Base-by-base conservation (phyloP, 2,329 filamentous ascomycete genomes). In the Didymella segeticola region DNA sequence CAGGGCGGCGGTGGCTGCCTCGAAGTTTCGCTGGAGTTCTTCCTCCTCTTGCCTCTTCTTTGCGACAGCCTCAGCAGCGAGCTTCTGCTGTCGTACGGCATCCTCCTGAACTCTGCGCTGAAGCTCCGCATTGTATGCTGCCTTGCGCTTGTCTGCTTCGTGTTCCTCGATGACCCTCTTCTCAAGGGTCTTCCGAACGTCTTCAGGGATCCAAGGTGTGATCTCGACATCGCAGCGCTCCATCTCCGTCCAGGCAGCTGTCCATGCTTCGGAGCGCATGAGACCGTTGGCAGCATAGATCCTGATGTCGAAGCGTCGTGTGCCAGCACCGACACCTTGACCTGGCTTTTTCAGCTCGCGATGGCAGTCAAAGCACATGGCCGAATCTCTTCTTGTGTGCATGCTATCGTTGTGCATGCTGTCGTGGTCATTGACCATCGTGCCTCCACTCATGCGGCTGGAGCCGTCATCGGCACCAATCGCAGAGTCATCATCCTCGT, bases 181-280 rank as follows among this genome's bases (percentile, higher is more conserved):
- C n/a, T 86, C 83, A 17, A 92, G 76, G 60, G 86, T 84, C 15
- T 82, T 81, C 47, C 86, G 81, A 11, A 88, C 69, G 1, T 79
- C 75, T 0, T 83, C 73, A 15, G 86, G 83, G 10, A 92, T 82
- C 67, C 88, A 84, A 3, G 95, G 89, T 65, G 90, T 86, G 46
- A 99, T 85, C 74, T 98, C 93, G 1, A 96, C 90, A 69, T 99
- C 95, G 0, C 98, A 91, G n/a, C 93, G 85, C 77, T 99, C 95
- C 95, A 99, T 99, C 75, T 98, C 93, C 63, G 86, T 89, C 93
- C 93, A 99, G 53, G 91, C 93, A 2, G 93, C 93, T 4, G 86
- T 85, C 95, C 95, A 99, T 0, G 95, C 93, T 0, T 91, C 91
- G 5, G 91, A 88, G 53, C 87, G 86, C 91, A 99, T 96, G 41